Conservation (phyloP, 1,284 basidiomycete species). For the Fomitopsis betulina region DNA sequence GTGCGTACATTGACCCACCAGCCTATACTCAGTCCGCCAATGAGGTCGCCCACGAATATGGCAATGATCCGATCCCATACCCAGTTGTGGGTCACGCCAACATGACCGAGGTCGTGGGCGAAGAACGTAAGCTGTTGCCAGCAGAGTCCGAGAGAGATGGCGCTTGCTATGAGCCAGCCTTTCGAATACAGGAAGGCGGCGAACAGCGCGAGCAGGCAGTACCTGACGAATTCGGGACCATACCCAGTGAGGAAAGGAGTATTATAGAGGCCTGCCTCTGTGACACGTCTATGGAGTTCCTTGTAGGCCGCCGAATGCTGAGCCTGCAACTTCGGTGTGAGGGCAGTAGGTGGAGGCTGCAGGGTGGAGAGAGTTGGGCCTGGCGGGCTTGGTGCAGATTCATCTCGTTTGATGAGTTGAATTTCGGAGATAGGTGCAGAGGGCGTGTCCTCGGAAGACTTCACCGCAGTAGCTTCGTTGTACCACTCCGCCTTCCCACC, state of each 20-base stretch:
- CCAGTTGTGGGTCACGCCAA: constrained; percentile 91
- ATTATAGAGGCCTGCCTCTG: constrained; percentile 80
- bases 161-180: constrained; percentile 66
- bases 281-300: constrained; percentile 71
- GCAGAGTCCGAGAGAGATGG: constrained; percentile 79
- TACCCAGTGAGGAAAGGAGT: constrained; percentile 87
- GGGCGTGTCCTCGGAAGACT: constrained; percentile 31
- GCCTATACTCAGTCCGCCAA: constrained; percentile 90
- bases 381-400: constrained; percentile 12
- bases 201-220: constrained; percentile 55
- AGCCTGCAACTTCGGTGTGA: constrained; percentile 62
- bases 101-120: constrained; percentile 94
- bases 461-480: constrained; percentile 52
- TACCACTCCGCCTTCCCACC: constrained; percentile 51
- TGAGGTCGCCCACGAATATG: constrained; percentile 80
- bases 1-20: constrained; percentile 95
- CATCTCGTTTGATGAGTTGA: constrained; percentile 49
- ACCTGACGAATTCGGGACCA: constrained; percentile 82
- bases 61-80: constrained; percentile 75
- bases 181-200: constrained; percentile 64
- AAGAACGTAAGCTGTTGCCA: constrained; percentile 96
- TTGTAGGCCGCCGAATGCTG: constrained; percentile 80
- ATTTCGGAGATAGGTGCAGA: constrained; percentile 49
- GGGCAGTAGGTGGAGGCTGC: constrained; percentile 44
- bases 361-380: constrained; percentile 49